phyloP scores from a whole-genome alignment of 176 grass and related monocot species.

The Ampelocalamus luodianensis region DNA sequence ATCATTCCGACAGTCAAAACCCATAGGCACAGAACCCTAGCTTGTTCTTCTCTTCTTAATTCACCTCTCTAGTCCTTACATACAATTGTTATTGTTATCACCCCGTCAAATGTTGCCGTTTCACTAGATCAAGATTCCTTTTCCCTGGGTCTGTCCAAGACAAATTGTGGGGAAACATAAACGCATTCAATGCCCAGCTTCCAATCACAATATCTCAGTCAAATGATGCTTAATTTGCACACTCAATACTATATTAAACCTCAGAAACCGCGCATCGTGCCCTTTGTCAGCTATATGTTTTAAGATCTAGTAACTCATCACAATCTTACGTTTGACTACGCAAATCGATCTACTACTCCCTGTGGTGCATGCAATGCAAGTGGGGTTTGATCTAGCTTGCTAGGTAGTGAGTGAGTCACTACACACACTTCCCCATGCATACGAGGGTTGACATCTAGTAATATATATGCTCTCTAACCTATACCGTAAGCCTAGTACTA shows the following conservation, averaged over 20 bases:
- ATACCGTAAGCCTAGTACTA: too few species aligned
- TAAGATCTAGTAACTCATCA: too few species aligned
- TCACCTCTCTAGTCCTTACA: not conserved
- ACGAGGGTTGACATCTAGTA: constrained; percentile 14
- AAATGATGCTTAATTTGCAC: constrained; percentile 31
- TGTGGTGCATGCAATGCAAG: not conserved
- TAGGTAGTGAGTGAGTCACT: not conserved
- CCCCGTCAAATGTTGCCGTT: too few species aligned
- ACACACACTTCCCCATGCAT: not conserved
- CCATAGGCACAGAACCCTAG: constrained; percentile 16
- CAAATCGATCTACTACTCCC: too few species aligned
- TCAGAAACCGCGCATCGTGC: not conserved
- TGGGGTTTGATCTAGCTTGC: not conserved
- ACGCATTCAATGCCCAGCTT: constrained; percentile 38
- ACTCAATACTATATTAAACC: not conserved
- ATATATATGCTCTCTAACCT: not conserved
- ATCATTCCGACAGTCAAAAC: constrained; percentile 40
- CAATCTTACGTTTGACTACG: too few species aligned
- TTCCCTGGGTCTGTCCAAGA: constrained; percentile 22
- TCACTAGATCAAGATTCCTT: constrained; percentile 59
- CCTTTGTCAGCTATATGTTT: not conserved
- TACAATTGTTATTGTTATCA: not conserved
- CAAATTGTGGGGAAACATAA: constrained; percentile 21
- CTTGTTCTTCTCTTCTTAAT: constrained; percentile 31
- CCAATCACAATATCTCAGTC: not conserved